Evolutionary conservation across 306 rosid species (phyloP).

Genomic region (Sesbania bispinosa): DNA sequence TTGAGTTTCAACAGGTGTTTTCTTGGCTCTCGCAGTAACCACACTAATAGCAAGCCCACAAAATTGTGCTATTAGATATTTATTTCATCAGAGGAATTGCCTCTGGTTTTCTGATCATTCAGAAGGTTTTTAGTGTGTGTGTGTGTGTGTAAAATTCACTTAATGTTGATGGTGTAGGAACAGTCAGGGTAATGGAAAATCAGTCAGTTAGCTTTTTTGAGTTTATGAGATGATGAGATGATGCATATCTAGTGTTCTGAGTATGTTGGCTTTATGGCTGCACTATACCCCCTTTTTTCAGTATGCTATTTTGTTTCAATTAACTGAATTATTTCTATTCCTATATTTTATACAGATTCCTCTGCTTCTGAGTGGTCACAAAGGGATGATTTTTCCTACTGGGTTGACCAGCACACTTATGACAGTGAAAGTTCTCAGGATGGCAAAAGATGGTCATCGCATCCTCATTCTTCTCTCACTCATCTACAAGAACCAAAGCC

Average conservation of each 20-base stretch:
- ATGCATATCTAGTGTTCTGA: not conserved
- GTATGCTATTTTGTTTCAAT: not conserved
- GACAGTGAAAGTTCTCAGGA: slow-evolving; percentile 40
- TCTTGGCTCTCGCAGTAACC: not conserved
- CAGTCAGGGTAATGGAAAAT: not conserved
- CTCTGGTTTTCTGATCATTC: not conserved
- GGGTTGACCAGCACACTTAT: slow-evolving; percentile 35
- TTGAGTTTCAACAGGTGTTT: not conserved
- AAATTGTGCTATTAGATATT: not conserved
- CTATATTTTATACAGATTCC: slow-evolving; percentile 32
- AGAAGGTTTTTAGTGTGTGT: not conserved
- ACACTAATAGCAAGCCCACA: not conserved
- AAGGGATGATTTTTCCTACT: slow-evolving; percentile 43
- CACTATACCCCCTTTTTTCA: not conserved
- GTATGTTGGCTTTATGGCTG: not conserved
- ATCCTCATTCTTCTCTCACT: slow-evolving; percentile 48
- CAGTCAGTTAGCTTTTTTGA: not conserved
- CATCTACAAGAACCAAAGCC: slow-evolving; percentile 46
- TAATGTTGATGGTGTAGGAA: not conserved
- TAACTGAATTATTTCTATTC: slow-evolving; percentile 14
- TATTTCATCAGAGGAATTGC: not conserved
- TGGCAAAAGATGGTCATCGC: slow-evolving; percentile 56
- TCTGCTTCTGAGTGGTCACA: slow-evolving; percentile 53
- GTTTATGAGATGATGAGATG: not conserved
- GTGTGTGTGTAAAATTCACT: not conserved